A percentile compares a stretch with the other conserved stretches of the same genome.
phyloP scores from a whole-genome alignment of 352 stramenopile species.

The Globisporangium solare region DNA sequence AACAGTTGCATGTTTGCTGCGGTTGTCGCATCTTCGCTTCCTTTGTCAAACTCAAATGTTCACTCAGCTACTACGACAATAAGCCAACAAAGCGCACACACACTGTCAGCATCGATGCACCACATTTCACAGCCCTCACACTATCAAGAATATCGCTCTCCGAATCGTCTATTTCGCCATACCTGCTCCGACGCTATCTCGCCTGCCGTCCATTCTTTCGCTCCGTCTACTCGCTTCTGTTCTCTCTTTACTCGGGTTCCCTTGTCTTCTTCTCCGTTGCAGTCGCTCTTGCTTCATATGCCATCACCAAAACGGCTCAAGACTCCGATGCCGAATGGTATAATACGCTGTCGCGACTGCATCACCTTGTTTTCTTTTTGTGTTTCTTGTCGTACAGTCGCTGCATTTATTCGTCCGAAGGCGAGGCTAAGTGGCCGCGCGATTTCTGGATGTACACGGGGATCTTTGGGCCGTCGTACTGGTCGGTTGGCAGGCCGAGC shows the following conservation, averaged over 20 bases:
- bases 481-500: constrained; percentile 81
- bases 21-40: too few relatives aligned
- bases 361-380: neutral
- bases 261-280: neutral
- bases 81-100: too few relatives aligned
- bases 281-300: neutral
- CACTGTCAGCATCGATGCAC: neutral
- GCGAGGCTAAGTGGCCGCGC: constrained; percentile 54
- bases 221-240: neutral
- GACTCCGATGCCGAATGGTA: too few relatives aligned
- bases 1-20: too few relatives aligned
- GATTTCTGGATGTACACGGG: constrained; percentile 72
- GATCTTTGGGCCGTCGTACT: constrained; percentile 86
- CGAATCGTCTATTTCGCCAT: neutral
- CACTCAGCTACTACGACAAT: too few relatives aligned
- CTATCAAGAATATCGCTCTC: too few relatives aligned
- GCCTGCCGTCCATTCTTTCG: neutral
- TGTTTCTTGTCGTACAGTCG: constrained; percentile 4
- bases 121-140: too few relatives aligned
- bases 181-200: neutral
- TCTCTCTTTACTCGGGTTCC: neutral
- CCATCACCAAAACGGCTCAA: neutral
- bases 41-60: too few relatives aligned
- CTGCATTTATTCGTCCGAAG: constrained; percentile 30
- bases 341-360: too few relatives aligned